Base-by-base conservation (phyloP, 306 rosid genomes). In the Prunus dulcis region DNA sequence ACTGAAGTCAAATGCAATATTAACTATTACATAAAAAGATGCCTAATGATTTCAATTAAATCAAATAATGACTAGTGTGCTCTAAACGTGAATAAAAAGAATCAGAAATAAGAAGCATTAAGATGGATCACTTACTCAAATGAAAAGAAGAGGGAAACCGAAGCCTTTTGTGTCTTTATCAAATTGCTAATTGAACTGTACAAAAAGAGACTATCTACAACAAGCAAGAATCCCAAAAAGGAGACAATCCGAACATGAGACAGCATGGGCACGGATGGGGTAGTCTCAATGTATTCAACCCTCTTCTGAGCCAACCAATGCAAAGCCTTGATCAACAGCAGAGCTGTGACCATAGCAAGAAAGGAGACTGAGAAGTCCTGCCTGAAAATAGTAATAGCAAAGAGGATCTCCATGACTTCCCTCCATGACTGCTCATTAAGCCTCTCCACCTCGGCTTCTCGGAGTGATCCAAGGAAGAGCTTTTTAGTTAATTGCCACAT, bases 361-460 rank as follows among this genome's bases (percentile, higher is more conserved):
- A 96, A 96, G 1, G 94, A 82, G 64, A 96, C 97, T 3, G 99
- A 96, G 77, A 96, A 92, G 41, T 96, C 98, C 89, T 96, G 99
- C 84, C 99, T 80, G 82, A 96, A 96, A 67, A 96, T 92, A 49
- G 99, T 96, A 46, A 96, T 91, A 9, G 98, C 98, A 84, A 96
- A 96, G 43, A 96, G 93, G 65, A 96, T 96, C 75, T 96, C 99
- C 99, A 91, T 96, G 80, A 96, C 89, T 81, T 96, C 99, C 85
- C 97, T 91, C 99, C 99, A 96, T 0, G 96, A 96, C 47, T 96
- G 99, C 84, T 96, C 99, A 56, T 96, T 96, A 62, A 96, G 96
- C 90, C 98, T 91, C 91, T 96, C 99, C 3, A 96, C 91, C 93
- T 96, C 99, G 0, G 99, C 98, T 84, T 96, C 99, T n/a, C 99